Conservation (phyloP, 2,329 filamentous ascomycete species). For the Xylariaceae sp. region DNA sequence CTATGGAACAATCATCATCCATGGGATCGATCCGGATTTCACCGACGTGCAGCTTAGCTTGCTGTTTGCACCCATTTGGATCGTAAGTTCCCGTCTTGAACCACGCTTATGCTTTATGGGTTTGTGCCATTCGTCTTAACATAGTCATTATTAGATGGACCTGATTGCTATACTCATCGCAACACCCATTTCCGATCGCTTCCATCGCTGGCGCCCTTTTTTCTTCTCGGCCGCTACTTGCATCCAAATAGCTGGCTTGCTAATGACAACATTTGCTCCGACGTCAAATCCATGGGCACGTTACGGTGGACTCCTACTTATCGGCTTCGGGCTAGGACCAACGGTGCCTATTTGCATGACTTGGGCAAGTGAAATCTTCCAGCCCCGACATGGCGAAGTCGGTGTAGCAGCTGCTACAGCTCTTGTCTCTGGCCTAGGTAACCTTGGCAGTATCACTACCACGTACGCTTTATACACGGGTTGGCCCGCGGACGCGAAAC, state of each 20-base stretch:
- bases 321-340: conserved; percentile 84
- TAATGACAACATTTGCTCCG: conserved; percentile 70
- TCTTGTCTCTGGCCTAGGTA: conserved; percentile 80
- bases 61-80: conserved; percentile 87
- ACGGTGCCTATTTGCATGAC: conserved; percentile 93
- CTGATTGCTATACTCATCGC: conserved; percentile 79
- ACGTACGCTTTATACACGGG: conserved; percentile 87
- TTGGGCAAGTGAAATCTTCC: conserved; percentile 88
- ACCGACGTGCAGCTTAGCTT: conserved; percentile 72
- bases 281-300: conserved; percentile 67
- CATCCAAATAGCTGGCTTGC: conserved; percentile 75
- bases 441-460: conserved; percentile 77
- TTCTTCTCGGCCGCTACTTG: conserved; percentile 74
- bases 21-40: conserved; percentile 66
- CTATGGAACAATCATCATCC: conserved; percentile 83
- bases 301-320: conserved; percentile 82
- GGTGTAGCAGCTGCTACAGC: conserved; percentile 82
- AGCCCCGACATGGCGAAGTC: conserved; percentile 81
- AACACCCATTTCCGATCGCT: conserved; percentile 81
- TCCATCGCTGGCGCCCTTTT: conserved; percentile 70
- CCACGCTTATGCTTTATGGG: background rate
- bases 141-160: conserved; percentile 58
- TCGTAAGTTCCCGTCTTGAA: conserved; percentile 51
- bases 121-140: conserved; percentile 3
- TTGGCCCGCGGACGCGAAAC: conserved; percentile 70